Percentiles rank a stretch among this genome's conserved stretches.
Conservation (phyloP, 2,329 filamentous ascomycete genomes). For the Ophiostoma himal-ulmi region DNA sequence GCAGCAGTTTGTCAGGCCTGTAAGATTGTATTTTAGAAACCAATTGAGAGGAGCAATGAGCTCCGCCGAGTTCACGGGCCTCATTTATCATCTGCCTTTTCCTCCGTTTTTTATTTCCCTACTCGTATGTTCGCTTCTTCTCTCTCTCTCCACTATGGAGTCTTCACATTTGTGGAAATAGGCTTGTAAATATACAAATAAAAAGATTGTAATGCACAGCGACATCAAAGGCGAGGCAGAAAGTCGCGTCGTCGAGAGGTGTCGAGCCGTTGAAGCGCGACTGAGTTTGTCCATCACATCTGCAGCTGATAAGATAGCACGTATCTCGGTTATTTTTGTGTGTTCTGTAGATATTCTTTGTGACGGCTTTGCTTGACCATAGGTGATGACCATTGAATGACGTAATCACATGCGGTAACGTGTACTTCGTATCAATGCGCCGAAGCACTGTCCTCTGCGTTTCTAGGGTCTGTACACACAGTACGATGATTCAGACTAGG, state of each 20-base stretch:
- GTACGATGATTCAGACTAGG: not conserved
- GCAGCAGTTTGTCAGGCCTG: no score
- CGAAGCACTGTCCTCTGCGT: not conserved
- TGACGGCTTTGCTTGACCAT: no score
- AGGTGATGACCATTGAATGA: not conserved
- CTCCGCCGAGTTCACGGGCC: not conserved
- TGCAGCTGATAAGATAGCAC: no score
- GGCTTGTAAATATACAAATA: not conserved
- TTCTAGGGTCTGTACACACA: not conserved
- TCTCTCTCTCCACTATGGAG: not conserved
- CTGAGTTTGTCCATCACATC: not conserved
- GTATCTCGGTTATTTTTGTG: no score
- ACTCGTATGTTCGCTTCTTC: not conserved
- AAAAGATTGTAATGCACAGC: not conserved
- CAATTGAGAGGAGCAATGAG: not conserved
- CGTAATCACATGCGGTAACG: not conserved
- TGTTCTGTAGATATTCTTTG: no score
- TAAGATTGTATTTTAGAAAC: not conserved
- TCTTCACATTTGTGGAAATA: not conserved
- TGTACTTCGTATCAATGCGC: not conserved
- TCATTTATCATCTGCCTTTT: not conserved
- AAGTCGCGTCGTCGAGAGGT: not conserved
- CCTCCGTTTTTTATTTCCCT: not conserved
- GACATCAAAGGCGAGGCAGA: constrained; percentile 4
- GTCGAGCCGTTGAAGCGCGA: not conserved